Base-by-base conservation (phyloP, 805 yeast species). In the Scheffersomyces ergatensis region DNA sequence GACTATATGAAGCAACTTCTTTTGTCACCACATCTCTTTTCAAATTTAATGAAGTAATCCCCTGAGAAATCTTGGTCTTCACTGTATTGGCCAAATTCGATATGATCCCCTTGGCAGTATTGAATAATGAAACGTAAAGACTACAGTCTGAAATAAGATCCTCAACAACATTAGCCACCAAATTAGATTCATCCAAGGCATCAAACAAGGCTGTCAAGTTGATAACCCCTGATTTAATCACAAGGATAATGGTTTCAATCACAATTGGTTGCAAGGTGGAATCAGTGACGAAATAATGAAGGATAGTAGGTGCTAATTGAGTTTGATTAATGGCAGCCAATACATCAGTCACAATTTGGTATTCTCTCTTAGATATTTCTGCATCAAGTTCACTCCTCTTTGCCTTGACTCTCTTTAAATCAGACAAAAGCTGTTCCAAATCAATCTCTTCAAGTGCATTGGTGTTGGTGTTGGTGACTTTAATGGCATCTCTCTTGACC, bases 141-240 rank as follows among this genome's bases (percentile, higher is more conserved):
- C 50, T 40, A 56, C 74, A 69, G 49, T 68, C 68, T 34, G 62
- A 47, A 40, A 69, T 64, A 33, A 69, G 55, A 25, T 65, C 65
- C 35, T 64, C 56, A 26, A 66, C 43, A 12, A 65, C 67, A 15
- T 55, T 51, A 9, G 54, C 60, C 36, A 66, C 55, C 47, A 69
- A 63, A 38, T 60, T 61, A 5, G 70, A 63, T 40, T 64, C 54
- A 40, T 63, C 70, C 49, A 68, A 62, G 17, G 67, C 66, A 21
- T 51, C 41, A 44, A 69, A 62, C 39, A 69, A 49, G 9, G 63
- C 47, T 19, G 62, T 53, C 49, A 59, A 57, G 45, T 64, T 53
- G 32, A 68, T 47, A 13, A 56, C 39, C 30, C 69, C 70, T 16
- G 65, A 58, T 47, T 61, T 58, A 38, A 62, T 51, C 13, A 63